A percentile compares a stretch with the other conserved stretches of the same genome.
phyloP scores from a whole-genome alignment of 2,329 filamentous ascomycete genomes.

The Exutisphaerella laricina region DNA sequence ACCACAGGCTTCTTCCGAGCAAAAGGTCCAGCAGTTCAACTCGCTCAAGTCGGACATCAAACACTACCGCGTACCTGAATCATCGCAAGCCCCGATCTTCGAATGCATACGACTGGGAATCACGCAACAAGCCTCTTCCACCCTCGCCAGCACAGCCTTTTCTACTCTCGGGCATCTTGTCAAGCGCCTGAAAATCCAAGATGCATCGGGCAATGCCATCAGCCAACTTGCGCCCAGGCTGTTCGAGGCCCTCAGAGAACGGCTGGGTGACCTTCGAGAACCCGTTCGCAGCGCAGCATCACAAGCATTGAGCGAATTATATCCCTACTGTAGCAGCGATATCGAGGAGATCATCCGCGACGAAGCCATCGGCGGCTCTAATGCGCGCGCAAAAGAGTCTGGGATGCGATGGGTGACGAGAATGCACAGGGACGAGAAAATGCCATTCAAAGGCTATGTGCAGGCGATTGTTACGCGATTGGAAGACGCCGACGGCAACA shows the following conservation, averaged over 20 bases:
- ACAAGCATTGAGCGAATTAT: conserved; percentile 72
- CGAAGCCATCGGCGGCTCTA: conserved; percentile 71
- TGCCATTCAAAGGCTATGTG: conserved; percentile 80
- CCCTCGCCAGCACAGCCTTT: conserved; percentile 74
- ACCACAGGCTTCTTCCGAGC: conserved; percentile 62
- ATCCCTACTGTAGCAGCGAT: conserved; percentile 61
- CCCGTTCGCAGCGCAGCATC: conserved; percentile 70
- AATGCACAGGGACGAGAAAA: conserved; percentile 74
- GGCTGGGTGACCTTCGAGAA: conserved; percentile 82
- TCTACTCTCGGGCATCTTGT: conserved; percentile 82
- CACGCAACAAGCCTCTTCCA: conserved; percentile 65
- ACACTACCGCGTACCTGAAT: conserved; percentile 80
- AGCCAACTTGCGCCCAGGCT: conserved; percentile 61
- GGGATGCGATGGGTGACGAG: conserved; percentile 80
- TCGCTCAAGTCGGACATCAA: conserved; percentile 83
- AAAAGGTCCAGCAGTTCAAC: conserved; percentile 66
- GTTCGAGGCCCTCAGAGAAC: conserved; percentile 71
- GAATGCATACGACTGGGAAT: conserved; percentile 74
- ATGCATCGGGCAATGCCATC: conserved; percentile 65
- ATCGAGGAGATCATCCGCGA: conserved; percentile 78
- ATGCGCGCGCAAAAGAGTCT: conserved; percentile 75
- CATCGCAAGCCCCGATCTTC: conserved; percentile 66
- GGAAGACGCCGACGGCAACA: conserved; percentile 83
- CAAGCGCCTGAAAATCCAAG: conserved; percentile 79
- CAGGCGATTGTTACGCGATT: conserved; percentile 76